Percentiles rank a stretch among this genome's conserved stretches.
Conservation (phyloP, 805 yeast species). For the Candida coleopterorum region DNA sequence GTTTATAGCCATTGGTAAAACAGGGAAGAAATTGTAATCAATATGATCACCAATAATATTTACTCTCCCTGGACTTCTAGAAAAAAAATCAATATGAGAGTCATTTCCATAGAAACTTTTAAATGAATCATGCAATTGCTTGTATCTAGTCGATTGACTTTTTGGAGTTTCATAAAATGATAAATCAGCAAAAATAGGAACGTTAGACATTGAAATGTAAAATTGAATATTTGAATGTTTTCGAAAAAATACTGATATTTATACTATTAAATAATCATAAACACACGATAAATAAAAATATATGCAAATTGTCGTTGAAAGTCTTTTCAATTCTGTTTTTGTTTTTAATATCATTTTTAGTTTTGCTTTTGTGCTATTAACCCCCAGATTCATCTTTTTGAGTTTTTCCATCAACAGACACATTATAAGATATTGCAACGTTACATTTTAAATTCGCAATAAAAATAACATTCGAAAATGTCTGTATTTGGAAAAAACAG, state of each 20-base stretch:
- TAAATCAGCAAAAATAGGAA: constrained; percentile 33
- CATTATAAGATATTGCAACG: background rate
- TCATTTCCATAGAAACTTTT: constrained; percentile 14
- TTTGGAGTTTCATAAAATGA: constrained; percentile 30
- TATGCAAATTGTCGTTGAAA: no score
- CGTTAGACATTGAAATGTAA: constrained; percentile 14
- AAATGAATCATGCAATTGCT: constrained; percentile 20
- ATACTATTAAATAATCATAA: no score
- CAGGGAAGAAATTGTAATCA: constrained; percentile 63
- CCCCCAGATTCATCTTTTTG: background rate
- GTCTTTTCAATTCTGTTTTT: no score
- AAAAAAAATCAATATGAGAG: constrained; percentile 39
- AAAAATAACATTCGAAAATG: no score
- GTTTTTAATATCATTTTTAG: no score
- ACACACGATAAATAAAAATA: no score
- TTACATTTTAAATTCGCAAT: background rate
- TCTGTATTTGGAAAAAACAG: no score
- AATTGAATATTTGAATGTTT: no score
- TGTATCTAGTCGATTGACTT: constrained; percentile 24
- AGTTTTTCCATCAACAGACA: background rate
- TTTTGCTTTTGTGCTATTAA: no score
- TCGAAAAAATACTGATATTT: no score
- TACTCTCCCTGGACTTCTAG: constrained; percentile 73
- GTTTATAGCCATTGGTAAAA: constrained; percentile 70
- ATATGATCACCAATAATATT: constrained; percentile 73